phyloP scores from a whole-genome alignment of 1,284 basidiomycete genomes.

The Acaromyces ingoldii region DNA sequence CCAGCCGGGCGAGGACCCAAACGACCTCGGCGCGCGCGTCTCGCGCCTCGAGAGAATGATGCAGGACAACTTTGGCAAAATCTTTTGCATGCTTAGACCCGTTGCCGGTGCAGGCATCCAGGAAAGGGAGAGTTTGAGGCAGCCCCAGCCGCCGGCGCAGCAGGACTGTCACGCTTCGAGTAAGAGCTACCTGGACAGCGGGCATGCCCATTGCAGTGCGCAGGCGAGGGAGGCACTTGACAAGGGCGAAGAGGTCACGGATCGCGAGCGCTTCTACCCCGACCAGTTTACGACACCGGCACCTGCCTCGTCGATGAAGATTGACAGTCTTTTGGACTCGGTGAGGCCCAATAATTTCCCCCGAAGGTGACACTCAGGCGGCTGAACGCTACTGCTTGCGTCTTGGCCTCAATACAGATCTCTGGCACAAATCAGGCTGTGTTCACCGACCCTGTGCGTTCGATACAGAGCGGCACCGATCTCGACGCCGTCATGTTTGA shows the following conservation, averaged over 20 bases:
- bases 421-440: slow-evolving; percentile 17
- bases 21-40: slow-evolving; percentile 33
- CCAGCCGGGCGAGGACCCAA: slow-evolving; percentile 36
- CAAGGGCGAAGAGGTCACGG: slow-evolving; percentile 29
- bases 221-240: no score
- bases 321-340: slow-evolving; percentile 29
- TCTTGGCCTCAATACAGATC: not conserved
- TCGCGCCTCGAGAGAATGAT: slow-evolving; percentile 27
- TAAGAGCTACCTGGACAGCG: no score
- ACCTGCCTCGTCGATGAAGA: slow-evolving; percentile 33
- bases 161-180: no score
- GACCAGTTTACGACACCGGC: slow-evolving; percentile 26
- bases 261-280: slow-evolving; percentile 23
- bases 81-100: not conserved
- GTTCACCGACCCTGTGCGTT: slow-evolving; percentile 22
- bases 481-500: slow-evolving; percentile 36
- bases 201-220: no score
- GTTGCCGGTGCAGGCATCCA: no score
- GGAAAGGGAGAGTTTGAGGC: no score
- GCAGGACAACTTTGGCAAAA: slow-evolving; percentile 9
- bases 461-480: slow-evolving; percentile 21
- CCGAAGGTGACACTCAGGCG: no score
- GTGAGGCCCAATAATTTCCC: not conserved
- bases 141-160: no score
- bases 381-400: not conserved